These are phyloP conservation scores for Xylaria sp. DNA, from an alignment of 2,329 filamentous ascomycete genomes.

Conservation along the genomic window DNA sequence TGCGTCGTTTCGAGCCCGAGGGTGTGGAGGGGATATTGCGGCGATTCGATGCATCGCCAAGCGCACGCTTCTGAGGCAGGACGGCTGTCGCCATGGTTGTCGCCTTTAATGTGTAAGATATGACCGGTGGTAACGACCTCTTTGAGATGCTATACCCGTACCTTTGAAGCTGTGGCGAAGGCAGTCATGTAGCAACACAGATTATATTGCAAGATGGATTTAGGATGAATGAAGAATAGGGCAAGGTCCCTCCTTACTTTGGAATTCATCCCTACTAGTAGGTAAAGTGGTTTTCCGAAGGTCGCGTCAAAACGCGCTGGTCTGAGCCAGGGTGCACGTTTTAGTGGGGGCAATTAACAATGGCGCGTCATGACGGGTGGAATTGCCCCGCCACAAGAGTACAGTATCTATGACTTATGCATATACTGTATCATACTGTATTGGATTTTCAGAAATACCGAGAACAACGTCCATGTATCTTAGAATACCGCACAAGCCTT, in stretches of 20 bases:
- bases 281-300: slow-evolving; percentile 42
- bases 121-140: not conserved
- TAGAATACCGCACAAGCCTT: too few relatives aligned
- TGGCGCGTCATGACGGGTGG: slow-evolving; percentile 20
- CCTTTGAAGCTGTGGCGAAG: slow-evolving; percentile 5
- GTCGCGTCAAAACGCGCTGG: slow-evolving; percentile 44
- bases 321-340: slow-evolving; percentile 37
- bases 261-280: not conserved
- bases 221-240: slow-evolving; percentile 17
- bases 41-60: slow-evolving; percentile 74
- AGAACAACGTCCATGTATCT: too few relatives aligned
- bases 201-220: not conserved
- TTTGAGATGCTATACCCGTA: not conserved
- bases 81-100: slow-evolving; percentile 61
- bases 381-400: slow-evolving; percentile 10
- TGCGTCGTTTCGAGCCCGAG: slow-evolving; percentile 80
- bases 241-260: slow-evolving; percentile 2
- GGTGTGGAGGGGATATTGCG: slow-evolving; percentile 70
- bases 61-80: slow-evolving; percentile 77
- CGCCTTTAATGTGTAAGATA: slow-evolving; percentile 16
- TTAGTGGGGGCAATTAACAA: slow-evolving; percentile 38
- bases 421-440: too few relatives aligned
- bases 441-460: too few relatives aligned
- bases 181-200: slow-evolving; percentile 11
- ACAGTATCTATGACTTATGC: too few relatives aligned